phyloP scores from a whole-genome alignment of 2,329 filamentous ascomycete species.

The Calycina herbarum region DNA sequence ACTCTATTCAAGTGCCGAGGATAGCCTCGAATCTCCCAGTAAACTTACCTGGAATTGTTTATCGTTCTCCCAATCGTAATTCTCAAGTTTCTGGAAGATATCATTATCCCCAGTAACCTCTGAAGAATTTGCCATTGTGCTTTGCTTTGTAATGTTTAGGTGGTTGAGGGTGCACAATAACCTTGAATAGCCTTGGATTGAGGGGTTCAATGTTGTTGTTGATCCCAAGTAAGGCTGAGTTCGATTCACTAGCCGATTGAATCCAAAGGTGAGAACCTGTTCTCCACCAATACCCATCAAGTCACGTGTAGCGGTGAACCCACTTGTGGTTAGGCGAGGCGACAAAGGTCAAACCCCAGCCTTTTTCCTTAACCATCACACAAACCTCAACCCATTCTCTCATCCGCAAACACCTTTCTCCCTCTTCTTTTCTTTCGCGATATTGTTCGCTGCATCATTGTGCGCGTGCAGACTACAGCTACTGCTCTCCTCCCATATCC shows the following conservation, averaged over 20 bases:
- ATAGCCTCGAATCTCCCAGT: constrained; percentile 11
- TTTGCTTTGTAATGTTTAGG: not conserved
- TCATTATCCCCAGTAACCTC: constrained; percentile 35
- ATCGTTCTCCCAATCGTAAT: constrained; percentile 68
- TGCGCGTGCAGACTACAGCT: constrained; percentile 5
- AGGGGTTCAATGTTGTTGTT: not conserved
- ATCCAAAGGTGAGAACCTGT: too few species aligned
- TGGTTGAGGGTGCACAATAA: not conserved
- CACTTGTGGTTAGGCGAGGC: constrained; percentile 5
- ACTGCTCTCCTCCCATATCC: not conserved
- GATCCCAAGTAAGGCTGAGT: constrained; percentile 4
- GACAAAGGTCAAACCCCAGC: constrained; percentile 22
- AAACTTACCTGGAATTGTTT: constrained; percentile 61
- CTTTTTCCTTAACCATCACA: constrained; percentile 27
- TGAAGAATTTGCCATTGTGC: not conserved
- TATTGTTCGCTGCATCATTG: constrained; percentile 13
- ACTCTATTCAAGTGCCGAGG: constrained; percentile 20
- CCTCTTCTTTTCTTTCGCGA: constrained; percentile 13
- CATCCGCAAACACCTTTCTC: constrained; percentile 16
- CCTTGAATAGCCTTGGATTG: constrained; percentile 3
- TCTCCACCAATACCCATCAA: not conserved
- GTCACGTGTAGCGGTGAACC: constrained; percentile 9
- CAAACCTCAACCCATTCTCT: constrained; percentile 14
- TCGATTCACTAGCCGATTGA: too few species aligned
- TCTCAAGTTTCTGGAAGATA: constrained; percentile 61